Evolutionary conservation across 2,329 filamentous ascomycete genomes (phyloP).

Genomic region (Fusarium paranaense): DNA sequence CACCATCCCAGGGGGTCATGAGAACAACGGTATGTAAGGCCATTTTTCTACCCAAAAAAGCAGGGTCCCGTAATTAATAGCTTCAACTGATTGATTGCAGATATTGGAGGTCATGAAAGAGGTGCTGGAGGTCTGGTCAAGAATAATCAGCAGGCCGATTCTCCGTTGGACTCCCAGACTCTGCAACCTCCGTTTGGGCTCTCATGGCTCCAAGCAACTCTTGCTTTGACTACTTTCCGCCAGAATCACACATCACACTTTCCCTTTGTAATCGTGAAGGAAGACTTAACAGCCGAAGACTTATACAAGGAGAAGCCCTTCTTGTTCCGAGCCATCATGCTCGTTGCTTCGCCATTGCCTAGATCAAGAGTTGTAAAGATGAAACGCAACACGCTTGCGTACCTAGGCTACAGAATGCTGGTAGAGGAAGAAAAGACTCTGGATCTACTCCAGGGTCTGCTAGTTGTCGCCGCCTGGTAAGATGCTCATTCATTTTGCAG

Average conservation of each 20-base stretch:
- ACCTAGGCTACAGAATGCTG: slow-evolving; percentile 56
- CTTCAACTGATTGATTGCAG: neutral
- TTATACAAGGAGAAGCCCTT: slow-evolving; percentile 52
- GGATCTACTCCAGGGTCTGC: slow-evolving; percentile 59
- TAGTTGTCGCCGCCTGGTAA: slow-evolving; percentile 61
- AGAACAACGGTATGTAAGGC: neutral
- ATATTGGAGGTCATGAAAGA: neutral
- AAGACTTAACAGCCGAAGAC: slow-evolving; percentile 44
- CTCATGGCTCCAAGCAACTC: slow-evolving; percentile 53
- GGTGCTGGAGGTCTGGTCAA: neutral
- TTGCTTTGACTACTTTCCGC: slow-evolving; percentile 50
- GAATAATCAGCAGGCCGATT: neutral
- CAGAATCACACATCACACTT: slow-evolving; percentile 50
- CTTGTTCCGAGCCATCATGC: slow-evolving; percentile 53
- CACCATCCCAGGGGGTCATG: neutral
- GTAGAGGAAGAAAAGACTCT: slow-evolving; percentile 55
- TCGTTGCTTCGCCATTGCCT: slow-evolving; percentile 50
- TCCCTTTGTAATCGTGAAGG: slow-evolving; percentile 52
- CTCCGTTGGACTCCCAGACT: neutral
- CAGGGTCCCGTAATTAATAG: neutral
- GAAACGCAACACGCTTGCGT: slow-evolving; percentile 55
- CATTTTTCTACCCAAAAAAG: neutral
- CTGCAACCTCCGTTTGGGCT: slow-evolving; percentile 49
- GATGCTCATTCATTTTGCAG: neutral
- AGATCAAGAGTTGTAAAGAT: slow-evolving; percentile 50